Evolutionary conservation across 805 yeast species (phyloP).

Genomic region (Sugiyamaella floridensis): DNA sequence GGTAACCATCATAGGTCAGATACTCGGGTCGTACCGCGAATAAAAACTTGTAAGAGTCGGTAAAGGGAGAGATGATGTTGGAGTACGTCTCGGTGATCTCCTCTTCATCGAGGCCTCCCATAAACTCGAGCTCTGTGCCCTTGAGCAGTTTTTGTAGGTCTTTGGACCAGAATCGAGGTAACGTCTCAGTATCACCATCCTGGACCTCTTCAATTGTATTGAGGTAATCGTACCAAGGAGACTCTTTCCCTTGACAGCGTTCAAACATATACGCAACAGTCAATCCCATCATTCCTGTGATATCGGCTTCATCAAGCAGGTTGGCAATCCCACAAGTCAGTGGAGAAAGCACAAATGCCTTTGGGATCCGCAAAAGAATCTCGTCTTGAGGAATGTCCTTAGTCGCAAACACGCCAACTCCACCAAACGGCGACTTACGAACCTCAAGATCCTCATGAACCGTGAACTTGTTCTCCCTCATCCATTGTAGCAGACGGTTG

Average conservation of each 20-base stretch:
- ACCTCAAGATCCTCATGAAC: slow-evolving; percentile 48
- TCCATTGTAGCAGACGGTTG: slow-evolving; percentile 43
- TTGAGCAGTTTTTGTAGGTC: slow-evolving; percentile 39
- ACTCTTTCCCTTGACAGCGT: slow-evolving; percentile 42
- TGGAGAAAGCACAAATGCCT: slow-evolving; percentile 28
- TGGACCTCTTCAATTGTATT: slow-evolving; percentile 29
- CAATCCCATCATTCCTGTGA: slow-evolving; percentile 61
- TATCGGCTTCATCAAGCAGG: slow-evolving; percentile 49
- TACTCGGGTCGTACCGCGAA: slow-evolving; percentile 15
- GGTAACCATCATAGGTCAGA: slow-evolving; percentile 27
- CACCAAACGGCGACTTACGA: slow-evolving; percentile 47
- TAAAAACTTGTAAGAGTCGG: slow-evolving; percentile 12
- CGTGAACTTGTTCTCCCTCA: slow-evolving; percentile 44
- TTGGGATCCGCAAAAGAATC: slow-evolving; percentile 30
- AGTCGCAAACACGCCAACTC: slow-evolving; percentile 66
- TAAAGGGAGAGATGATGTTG: slow-evolving; percentile 29
- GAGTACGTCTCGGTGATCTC: slow-evolving; percentile 38
- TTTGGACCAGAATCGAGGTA: slow-evolving; percentile 61
- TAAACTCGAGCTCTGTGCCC: slow-evolving; percentile 56
- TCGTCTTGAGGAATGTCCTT: slow-evolving; percentile 34
- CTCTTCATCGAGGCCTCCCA: slow-evolving; percentile 51
- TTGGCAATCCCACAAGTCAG: slow-evolving; percentile 51
- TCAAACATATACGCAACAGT: slow-evolving; percentile 71
- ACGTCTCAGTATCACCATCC: slow-evolving; percentile 26
- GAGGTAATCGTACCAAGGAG: slow-evolving; percentile 79